phyloP scores from a whole-genome alignment of 805 yeast genomes.

The Zygosaccharomyces lentus region DNA sequence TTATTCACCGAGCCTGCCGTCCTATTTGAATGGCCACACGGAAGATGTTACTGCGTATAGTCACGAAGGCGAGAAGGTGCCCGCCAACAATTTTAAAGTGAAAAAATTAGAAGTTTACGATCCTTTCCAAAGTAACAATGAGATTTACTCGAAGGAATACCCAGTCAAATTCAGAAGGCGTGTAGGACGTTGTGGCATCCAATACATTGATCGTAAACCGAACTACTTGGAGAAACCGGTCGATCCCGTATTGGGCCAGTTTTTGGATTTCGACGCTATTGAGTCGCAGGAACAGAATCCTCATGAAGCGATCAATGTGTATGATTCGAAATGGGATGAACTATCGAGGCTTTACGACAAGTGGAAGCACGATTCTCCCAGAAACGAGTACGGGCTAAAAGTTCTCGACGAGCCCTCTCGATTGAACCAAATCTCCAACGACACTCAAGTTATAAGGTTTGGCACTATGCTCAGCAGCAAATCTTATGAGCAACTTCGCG shows the following conservation, averaged over 20 bases:
- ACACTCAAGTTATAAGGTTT: conserved; percentile 84
- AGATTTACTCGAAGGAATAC: conserved; percentile 37
- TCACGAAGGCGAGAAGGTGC: conserved; percentile 33
- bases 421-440: conserved; percentile 75
- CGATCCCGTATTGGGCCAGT: conserved; percentile 38
- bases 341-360: conserved; percentile 51
- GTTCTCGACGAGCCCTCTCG: conserved; percentile 75
- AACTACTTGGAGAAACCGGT: conserved; percentile 37
- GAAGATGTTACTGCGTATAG: conserved; percentile 23
- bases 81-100: conserved; percentile 22
- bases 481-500: conserved; percentile 73
- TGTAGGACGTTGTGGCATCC: conserved; percentile 63
- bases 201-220: conserved; percentile 72
- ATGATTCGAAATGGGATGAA: conserved; percentile 44
- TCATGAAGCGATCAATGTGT: conserved; percentile 38
- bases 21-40: conserved; percentile 29
- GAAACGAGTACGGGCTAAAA: conserved; percentile 42
- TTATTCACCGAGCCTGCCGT: conserved; percentile 36
- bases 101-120: conserved; percentile 36
- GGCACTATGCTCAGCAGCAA: conserved; percentile 88
- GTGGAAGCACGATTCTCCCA: conserved; percentile 67
- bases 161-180: conserved; percentile 67
- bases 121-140: conserved; percentile 34
- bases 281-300: conserved; percentile 26
- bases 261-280: conserved; percentile 38